Percentiles rank a stretch among this genome's conserved stretches.
phyloP scores from a whole-genome alignment of 2,329 filamentous ascomycete species.

The Aspergillus costaricaensis region DNA sequence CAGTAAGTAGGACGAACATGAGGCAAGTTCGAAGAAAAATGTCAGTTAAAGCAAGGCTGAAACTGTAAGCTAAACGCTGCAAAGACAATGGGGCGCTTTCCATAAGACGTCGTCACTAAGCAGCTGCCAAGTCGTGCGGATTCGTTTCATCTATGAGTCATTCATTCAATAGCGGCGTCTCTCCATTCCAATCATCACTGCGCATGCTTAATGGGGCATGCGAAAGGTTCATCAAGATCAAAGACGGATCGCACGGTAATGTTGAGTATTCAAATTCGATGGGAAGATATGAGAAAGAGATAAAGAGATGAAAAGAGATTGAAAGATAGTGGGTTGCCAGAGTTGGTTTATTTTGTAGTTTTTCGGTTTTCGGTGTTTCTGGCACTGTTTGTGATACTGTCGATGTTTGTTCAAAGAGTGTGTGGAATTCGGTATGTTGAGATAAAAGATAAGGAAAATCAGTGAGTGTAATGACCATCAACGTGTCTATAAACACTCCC shows the following conservation, averaged over 20 bases:
- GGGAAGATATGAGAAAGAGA: slow-evolving; percentile 4
- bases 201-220: slow-evolving; percentile 7
- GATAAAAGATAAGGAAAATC: slow-evolving; percentile 16
- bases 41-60: slow-evolving; percentile 11
- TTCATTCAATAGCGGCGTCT: slow-evolving; percentile 27
- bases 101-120: slow-evolving; percentile 14
- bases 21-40: slow-evolving; percentile 16
- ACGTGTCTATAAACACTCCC: slow-evolving; percentile 2
- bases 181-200: slow-evolving; percentile 28
- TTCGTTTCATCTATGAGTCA: slow-evolving; percentile 26
- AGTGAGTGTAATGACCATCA: slow-evolving; percentile 20
- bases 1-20: slow-evolving; percentile 9
- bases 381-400: background rate
- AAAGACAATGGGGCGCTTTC: slow-evolving; percentile 16
- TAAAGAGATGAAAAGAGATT: slow-evolving; percentile 13
- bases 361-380: background rate
- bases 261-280: slow-evolving; percentile 11
- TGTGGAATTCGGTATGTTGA: slow-evolving; percentile 8
- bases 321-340: background rate
- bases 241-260: slow-evolving; percentile 10
- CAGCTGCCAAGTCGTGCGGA: slow-evolving; percentile 5
- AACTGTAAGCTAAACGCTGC: slow-evolving; percentile 15
- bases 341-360: slow-evolving; percentile 5
- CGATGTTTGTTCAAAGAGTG: slow-evolving; percentile 14
- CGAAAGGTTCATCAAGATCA: slow-evolving; percentile 13